Evolutionary conservation across 495 filamentous ascomycete species (phyloP), one percentile per base, ranked within the genome.

Genomic region (Pseudomonodictys pantanalensis): DNA sequence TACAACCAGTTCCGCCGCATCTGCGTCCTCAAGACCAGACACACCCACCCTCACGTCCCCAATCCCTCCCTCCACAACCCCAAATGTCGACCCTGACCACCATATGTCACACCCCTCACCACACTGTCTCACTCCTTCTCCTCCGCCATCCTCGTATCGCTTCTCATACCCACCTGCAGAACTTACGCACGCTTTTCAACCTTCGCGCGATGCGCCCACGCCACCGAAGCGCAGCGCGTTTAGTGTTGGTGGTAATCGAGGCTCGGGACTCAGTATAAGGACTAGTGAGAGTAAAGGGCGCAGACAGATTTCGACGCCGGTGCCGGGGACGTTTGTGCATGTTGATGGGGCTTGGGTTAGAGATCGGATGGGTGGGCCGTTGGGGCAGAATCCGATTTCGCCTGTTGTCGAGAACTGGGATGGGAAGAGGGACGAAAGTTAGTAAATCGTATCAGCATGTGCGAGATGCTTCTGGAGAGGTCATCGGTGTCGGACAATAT

Each of bases 251-350:
- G n/a, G n/a, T n/a, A n/a, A n/a, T n/a, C n/a, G n/a, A n/a, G n/a
- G n/a, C n/a, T 33, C 42, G 25, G 29, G 23, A 11, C 25, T 39
- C 12, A 5, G 4, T 29, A 9, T 25, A 24, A 25, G 26, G 18
- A 26, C 39, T 2, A 53, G 11, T 42, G 15, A 32, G 29, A 50
- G n/a, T 38, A 54, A 52, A 23, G 23, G 20, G 24, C 25, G 20
- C n/a, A 12, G 25, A 8, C 24, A 42, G 24, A 58, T 64, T 20
- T 58, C 54, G 29, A 32, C 54, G 33, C 60, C 54, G 5, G 28
- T 58, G 12, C 60, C 53, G n/a, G 54, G 54, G 23, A 64, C 15
- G n/a, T 58, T 64, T 42, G 38, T 49, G 25, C 60, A 64, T 58
- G 55, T 64, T 1, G 33, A 30, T 25, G 55, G 54, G 48, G 49